Evolutionary conservation across 2,329 filamentous ascomycete genomes (phyloP), one percentile per base, ranked within the genome.

Genomic region (Fusarium miscanthi): DNA sequence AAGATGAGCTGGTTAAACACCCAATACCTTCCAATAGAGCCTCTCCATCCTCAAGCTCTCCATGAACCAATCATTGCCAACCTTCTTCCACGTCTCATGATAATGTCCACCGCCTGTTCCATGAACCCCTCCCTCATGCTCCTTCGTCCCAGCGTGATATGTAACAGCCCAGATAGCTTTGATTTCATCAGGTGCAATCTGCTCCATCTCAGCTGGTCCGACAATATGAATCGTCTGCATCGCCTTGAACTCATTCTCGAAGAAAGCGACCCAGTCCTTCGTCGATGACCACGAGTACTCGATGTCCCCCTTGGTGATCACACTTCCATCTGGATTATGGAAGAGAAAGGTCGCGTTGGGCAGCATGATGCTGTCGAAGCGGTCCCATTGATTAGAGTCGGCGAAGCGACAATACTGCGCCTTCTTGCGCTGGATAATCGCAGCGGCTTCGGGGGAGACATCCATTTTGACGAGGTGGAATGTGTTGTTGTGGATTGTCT

Each of bases 21-120:
- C 23, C 7, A 59, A 7, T 6, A 71, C 5, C 49, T 68, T 74
- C 68, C 70, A 73, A 23, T 70, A 74, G 4, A 72, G 12, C 7
- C 72, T 66, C 2, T 74, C 61, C 69, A 74, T 72, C 8, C 27
- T 66, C 46, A 72, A 16, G 1, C 33, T 62, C 13, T 49, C 25
- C 61, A 74, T 70, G 0, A 74, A 72, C 72, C 61, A 74, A 8
- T 74, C 71, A 9, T 56, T 51, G 0, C 66, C 68, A 9, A 63
- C 53, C 6, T 65, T 74, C 42, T 11, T 70, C 68, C 69, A 74
- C 0, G 40, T 66, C 30, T 74, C 72, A 5, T 74, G 25, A 41
- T 74, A 74, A 31, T 74, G 66, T 0, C 72, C 69, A 0, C 72
- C 68, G 0, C 72, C 68, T 0, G 61, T 72, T 2, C 68, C 68